Evolutionary conservation across 2,329 filamentous ascomycete genomes (phyloP), one percentile per base, ranked within the genome.

Genomic region (Diplodia seriata): DNA sequence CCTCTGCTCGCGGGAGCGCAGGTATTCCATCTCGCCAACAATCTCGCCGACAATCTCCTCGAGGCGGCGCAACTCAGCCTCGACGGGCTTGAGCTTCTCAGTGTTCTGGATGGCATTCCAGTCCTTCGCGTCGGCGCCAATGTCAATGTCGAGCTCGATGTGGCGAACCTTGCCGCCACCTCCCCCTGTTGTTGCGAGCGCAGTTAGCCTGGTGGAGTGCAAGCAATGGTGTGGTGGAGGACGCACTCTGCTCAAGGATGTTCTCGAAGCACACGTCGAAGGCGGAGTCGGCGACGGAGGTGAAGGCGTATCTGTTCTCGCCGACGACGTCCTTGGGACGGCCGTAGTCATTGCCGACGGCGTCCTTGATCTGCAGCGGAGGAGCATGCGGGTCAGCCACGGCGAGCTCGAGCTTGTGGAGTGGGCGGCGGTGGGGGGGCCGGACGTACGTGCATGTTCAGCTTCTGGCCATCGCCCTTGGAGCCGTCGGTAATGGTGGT

Each of bases 231-330:
- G 66, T 43, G 43, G 36, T 20, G 66, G 9, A 20, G 12, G 31
- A 85, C 90, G 72, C 87, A 94, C 91, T 82, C 73, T 86, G 85
- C 57, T 87, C 86, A 71, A 93, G 84, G 75, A 89, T 80, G 81
- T 97, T 98, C 81, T 96, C 92, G 78, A 97, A 97, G 86, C 94
- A 99, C 64, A 99, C 92, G 76, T 98, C 94, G 76, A 99, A 97
- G 11, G 93, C 91, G 40, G 92, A 91, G 81, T 98, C 94, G 63
- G 90, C 90, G 78, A 95, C 91, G 47, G 94, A 93, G 57, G 94
- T 98, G 80, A 99, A 99, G 62, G 94, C 92, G 79, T 93, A 94
- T 78, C 94, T 89, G 80, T 92, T 91, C 83, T 97, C 94, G 80
- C 95, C 95, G 18, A 89, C 91, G 69, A 98, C 89, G 76, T 99